Evolutionary conservation across 2,329 filamentous ascomycete genomes (phyloP).

Genomic region (Parafenestella ontariensis): DNA sequence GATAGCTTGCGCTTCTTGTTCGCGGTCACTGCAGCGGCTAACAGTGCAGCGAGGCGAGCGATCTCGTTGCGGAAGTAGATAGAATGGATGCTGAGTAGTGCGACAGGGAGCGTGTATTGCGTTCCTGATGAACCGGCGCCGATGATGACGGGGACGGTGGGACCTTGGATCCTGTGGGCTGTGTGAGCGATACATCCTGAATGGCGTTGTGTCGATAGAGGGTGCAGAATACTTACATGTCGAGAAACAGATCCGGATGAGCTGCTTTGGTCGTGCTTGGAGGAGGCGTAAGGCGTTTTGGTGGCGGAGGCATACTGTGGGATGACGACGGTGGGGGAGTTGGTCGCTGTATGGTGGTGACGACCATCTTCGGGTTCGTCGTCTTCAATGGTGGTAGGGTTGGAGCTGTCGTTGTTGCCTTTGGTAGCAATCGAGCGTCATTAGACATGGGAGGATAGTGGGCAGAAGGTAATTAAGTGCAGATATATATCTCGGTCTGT

Average conservation of each 20-base stretch:
- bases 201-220: too few relatives aligned
- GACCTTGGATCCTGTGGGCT: slow-evolving; percentile 14
- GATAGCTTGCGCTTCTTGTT: slow-evolving; percentile 22
- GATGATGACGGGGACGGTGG: slow-evolving; percentile 7
- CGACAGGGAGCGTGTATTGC: slow-evolving; percentile 13
- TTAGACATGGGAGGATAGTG: neutral
- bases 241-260: slow-evolving; percentile 7
- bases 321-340: neutral
- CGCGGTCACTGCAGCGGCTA: neutral
- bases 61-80: slow-evolving; percentile 13
- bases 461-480: too few relatives aligned
- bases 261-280: neutral
- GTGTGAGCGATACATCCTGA: neutral
- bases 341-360: neutral
- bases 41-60: neutral
- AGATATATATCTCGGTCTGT: too few relatives aligned
- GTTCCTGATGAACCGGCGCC: neutral
- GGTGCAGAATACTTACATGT: slow-evolving; percentile 3
- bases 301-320: neutral
- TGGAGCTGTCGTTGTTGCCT: neutral
- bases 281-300: neutral
- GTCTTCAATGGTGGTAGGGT: neutral
- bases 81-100: slow-evolving; percentile 16
- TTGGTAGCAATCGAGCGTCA: neutral
- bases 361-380: neutral